phyloP scores from a whole-genome alignment of 805 yeast species.

The Hanseniaspora lachancei region DNA sequence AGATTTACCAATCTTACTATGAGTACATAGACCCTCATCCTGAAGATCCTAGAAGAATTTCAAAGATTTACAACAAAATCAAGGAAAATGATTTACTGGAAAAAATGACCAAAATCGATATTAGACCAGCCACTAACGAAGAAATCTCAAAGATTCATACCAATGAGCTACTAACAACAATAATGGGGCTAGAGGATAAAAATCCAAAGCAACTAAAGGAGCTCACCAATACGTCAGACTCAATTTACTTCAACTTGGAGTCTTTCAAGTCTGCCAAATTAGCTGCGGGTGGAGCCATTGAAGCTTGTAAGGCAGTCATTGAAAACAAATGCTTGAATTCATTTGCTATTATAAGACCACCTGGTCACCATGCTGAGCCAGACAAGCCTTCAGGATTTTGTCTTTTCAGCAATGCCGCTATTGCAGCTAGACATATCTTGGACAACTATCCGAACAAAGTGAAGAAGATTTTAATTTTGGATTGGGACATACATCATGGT shows the following conservation, averaged over 20 bases:
- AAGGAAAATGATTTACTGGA: slow-evolving; percentile 86
- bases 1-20: slow-evolving; percentile 76
- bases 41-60: slow-evolving; percentile 93
- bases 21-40: slow-evolving; percentile 98
- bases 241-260: slow-evolving; percentile 88
- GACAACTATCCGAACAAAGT: slow-evolving; percentile 80
- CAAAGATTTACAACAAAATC: slow-evolving; percentile 79
- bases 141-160: slow-evolving; percentile 83
- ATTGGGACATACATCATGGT: slow-evolving; percentile 99
- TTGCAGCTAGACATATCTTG: slow-evolving; percentile 79
- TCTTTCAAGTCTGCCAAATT: slow-evolving; percentile 74
- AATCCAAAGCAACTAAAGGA: slow-evolving; percentile 59
- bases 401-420: slow-evolving; percentile 89
- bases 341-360: slow-evolving; percentile 91
- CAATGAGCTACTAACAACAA: slow-evolving; percentile 59
- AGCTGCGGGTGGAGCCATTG: slow-evolving; percentile 94
- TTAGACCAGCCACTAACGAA: slow-evolving; percentile 74
- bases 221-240: slow-evolving; percentile 84
- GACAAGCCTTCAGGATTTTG: slow-evolving; percentile 95
- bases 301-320: slow-evolving; percentile 88
- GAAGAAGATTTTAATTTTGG: slow-evolving; percentile 66
- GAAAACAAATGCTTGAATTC: slow-evolving; percentile 87
- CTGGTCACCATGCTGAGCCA: slow-evolving; percentile 99
- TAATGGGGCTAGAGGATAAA: slow-evolving; percentile 68
- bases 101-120: slow-evolving; percentile 85